Percentiles rank a stretch among this genome's conserved stretches.
Evolutionary conservation across 2,329 filamentous ascomycete genomes (phyloP).

Genomic region (Penicillium italicum): DNA sequence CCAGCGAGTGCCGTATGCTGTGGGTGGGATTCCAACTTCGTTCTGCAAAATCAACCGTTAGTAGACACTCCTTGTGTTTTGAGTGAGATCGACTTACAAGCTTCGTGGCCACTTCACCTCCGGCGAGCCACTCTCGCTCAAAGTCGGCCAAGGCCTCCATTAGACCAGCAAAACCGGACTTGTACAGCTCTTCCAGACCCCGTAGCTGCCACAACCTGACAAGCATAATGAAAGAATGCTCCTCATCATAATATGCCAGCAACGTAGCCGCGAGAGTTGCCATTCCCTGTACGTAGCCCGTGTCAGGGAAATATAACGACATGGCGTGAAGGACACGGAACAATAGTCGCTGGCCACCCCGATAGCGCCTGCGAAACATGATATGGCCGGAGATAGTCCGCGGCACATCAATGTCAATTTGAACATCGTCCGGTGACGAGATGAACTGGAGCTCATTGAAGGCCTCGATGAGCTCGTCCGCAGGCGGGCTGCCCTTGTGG

Average conservation of each 20-base stretch:
- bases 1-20: conserved; percentile 94
- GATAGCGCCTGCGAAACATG: conserved; percentile 91
- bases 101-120: conserved; percentile 73
- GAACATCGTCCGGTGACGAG: conserved; percentile 83
- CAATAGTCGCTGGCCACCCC: conserved; percentile 83
- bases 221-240: conserved; percentile 90
- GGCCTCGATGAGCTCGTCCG: conserved; percentile 66
- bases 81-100: conserved; percentile 57
- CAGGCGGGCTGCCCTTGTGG: conserved; percentile 58
- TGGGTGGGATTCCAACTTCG: conserved; percentile 76
- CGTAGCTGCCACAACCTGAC: conserved; percentile 90
- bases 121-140: conserved; percentile 74
- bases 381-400: conserved; percentile 93
- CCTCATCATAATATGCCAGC: conserved; percentile 95
- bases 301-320: conserved; percentile 84
- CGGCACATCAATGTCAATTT: conserved; percentile 96
- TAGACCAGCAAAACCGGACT: conserved; percentile 76
- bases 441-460: conserved; percentile 71
- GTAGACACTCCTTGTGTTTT: neutral
- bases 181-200: conserved; percentile 80
- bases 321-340: conserved; percentile 91
- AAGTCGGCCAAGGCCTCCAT: conserved; percentile 85
- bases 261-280: conserved; percentile 87
- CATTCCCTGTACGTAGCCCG: conserved; percentile 98
- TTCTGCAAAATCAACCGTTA: conserved; percentile 47